Evolutionary conservation across 176 grass and related monocot genomes (phyloP), one percentile per base, ranked within the genome.

Genomic region (Oryza meridionalis): DNA sequence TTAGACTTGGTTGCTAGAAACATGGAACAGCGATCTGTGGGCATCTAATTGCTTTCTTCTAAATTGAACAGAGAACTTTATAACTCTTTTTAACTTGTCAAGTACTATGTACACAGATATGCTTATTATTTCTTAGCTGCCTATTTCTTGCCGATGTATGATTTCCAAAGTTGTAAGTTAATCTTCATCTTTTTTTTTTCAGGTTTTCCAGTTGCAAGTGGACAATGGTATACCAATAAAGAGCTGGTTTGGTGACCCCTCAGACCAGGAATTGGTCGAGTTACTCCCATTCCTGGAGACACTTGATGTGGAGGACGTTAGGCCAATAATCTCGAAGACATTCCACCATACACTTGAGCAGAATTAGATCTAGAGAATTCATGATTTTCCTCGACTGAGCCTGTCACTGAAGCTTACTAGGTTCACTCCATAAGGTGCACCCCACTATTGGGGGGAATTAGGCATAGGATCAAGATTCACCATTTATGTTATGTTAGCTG

Each of bases 201-300:
- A 99, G 96, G 96, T 99, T 73, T 99, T 95, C 88, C 91, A 86
- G 70, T 85, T 96, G 85, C 96, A 99, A 84, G 88, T 95, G 65
- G 89, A 99, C 90, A 99, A 99, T 22, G 96, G 96, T 19, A 99
- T 99, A 81, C 93, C 96, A 11, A 99, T 99, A 72, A 96, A 96
- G 75, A 99, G 96, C 66, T 99, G 96, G 96, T 99, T 90, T 72
- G 93, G 96, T 26, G 93, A 99, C 59, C 93, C 86, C 12, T 78
- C 91, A 27, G 96, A 99, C 59, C 67, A 89, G 81, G 96, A 90
- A 90, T 82, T 99, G 44, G 64, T 96, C 24, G 80, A 96, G 59
- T 88, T 99, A 71, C 85, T 99, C 24, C 96, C 96, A 0, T 99
- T 96, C 70, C 88, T 99, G 2, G 96, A 96, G 88, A 88, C 75